These are phyloP conservation scores for Paulownia fortunei DNA, from an alignment of 257 asterid genomes.

Conservation along the genomic window DNA sequence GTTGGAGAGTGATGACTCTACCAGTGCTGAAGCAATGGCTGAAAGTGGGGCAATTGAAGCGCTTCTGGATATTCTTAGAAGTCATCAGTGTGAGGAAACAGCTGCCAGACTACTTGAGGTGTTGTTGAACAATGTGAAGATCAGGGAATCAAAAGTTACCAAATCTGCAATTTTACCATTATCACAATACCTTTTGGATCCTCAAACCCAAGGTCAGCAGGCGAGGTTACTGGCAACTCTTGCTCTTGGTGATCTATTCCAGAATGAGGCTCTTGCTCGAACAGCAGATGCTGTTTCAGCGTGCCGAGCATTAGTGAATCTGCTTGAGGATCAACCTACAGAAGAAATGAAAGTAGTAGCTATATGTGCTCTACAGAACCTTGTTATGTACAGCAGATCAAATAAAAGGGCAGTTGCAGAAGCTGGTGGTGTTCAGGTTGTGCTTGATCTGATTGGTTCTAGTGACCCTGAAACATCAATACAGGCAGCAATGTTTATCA, in stretches of 20 bases:
- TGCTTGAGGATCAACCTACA: slow-evolving; percentile 98
- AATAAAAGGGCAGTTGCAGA: slow-evolving; percentile 99
- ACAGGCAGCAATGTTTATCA: slow-evolving; percentile 98
- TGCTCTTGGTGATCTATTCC: slow-evolving; percentile 96
- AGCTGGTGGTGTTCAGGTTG: slow-evolving; percentile 99
- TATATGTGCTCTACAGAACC: slow-evolving; percentile 94
- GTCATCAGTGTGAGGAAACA: slow-evolving; percentile 94
- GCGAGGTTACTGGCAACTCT: slow-evolving; percentile 95
- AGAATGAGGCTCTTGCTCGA: slow-evolving; percentile 94
- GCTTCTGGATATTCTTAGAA: slow-evolving; percentile 87
- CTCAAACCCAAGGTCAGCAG: slow-evolving; percentile 98
- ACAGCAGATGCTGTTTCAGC: slow-evolving; percentile 95
- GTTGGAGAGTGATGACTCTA: slow-evolving; percentile 93
- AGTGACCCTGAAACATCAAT: slow-evolving; percentile 93
- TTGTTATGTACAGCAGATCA: slow-evolving; percentile 93
- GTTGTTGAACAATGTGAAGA: slow-evolving; percentile 85
- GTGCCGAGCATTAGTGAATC: slow-evolving; percentile 95
- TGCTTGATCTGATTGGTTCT: slow-evolving; percentile 90
- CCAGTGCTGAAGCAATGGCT: slow-evolving; percentile 98
- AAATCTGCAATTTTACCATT: slow-evolving; percentile 91
- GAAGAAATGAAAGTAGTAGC: slow-evolving; percentile 99
- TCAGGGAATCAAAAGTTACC: slow-evolving; percentile 90
- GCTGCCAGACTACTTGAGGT: slow-evolving; percentile 96
- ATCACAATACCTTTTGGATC: slow-evolving; percentile 97
- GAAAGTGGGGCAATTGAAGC: slow-evolving; percentile 99